Base-by-base conservation (phyloP, 495 filamentous ascomycete species). In the Penicilliopsis zonata region DNA sequence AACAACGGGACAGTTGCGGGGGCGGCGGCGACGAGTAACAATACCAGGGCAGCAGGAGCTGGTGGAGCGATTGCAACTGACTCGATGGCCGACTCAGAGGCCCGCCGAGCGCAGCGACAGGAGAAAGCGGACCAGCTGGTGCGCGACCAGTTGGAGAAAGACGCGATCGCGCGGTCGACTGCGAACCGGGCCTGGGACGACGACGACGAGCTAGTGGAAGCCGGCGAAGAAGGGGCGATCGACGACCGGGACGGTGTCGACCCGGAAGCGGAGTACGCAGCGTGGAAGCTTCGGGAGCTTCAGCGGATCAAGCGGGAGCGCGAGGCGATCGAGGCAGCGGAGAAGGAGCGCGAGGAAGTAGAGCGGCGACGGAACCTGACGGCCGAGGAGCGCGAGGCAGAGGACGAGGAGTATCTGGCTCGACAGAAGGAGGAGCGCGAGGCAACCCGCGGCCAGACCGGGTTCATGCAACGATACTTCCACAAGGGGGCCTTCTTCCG, bases 401-500 rank as follows among this genome's bases (percentile, higher is more conserved):
- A 99, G 49, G 92, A 99, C 47, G 65, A 75, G 32, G 79, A 70
- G 34, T 86, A 76, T 50, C 52, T 95, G 10, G 71, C 74, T 5
- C 61, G 66, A 43, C 88, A 95, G 57, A 78, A 79, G 36, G 86
- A 87, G 42, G 90, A 96, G 42, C 65, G 67, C 27, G 85, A 82
- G 41, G 86, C 88, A 12, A 60, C 62, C 20, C 76, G 78, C 21
- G 90, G 87, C 24, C 80, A 94, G 65, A 82, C 87, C 64, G 69
- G 69, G 1, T 95, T 75, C 52, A 83, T 96, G 83, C 87, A 94
- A 53, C 87, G 88, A 52, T 96, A 95, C 57, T 86, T 80, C 52
- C 90, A 99, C 65, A 88, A 86, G 65, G 90, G 90, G 30, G 90
- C 90, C 15, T 98, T 95, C 63, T 96, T 81, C 60, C 77, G 78